Percentiles rank a stretch among this genome's conserved stretches.
Evolutionary conservation across 1,284 basidiomycete species (phyloP).

Genomic region (Austroboletus niveus): DNA sequence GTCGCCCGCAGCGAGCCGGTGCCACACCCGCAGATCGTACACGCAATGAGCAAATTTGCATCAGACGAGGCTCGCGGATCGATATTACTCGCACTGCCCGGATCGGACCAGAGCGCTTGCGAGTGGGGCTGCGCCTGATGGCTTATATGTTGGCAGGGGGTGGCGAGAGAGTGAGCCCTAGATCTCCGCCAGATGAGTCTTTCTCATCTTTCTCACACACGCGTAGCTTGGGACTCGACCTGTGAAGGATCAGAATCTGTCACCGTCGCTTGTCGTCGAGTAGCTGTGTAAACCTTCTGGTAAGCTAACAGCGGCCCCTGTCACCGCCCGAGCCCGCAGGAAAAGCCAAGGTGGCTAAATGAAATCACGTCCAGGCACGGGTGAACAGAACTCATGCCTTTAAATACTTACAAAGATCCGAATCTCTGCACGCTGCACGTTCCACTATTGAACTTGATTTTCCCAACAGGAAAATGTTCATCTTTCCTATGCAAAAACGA

Average conservation of each 20-base stretch:
- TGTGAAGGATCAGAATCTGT: slow-evolving; percentile 17
- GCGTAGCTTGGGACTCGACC: slow-evolving; percentile 10
- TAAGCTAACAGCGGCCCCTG: slow-evolving; percentile 15
- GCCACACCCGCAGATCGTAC: slow-evolving; percentile 2
- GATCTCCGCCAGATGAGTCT: slow-evolving; percentile 20
- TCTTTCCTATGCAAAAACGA: slow-evolving; percentile 33
- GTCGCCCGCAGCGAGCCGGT: slow-evolving; percentile 18
- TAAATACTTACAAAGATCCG: slow-evolving; percentile 33
- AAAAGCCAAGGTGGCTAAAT: slow-evolving; percentile 36
- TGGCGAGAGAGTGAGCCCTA: slow-evolving; percentile 15
- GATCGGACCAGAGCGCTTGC: slow-evolving; percentile 14
- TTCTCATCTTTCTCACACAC: slow-evolving; percentile 23
- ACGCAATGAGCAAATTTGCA: neutral
- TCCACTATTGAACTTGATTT: slow-evolving; percentile 34
- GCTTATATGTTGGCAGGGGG: slow-evolving; percentile 12
- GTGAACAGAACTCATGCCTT: slow-evolving; percentile 27
- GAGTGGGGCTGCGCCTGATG: slow-evolving; percentile 19
- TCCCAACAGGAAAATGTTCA: slow-evolving; percentile 36
- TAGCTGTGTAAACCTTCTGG: slow-evolving; percentile 23
- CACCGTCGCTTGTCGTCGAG: slow-evolving; percentile 25
- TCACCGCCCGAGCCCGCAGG: slow-evolving; percentile 26
- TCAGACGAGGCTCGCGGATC: slow-evolving; percentile 25
- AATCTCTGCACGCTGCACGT: slow-evolving; percentile 34
- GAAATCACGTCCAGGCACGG: slow-evolving; percentile 36
- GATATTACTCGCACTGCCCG: slow-evolving; percentile 11